Conservation (phyloP, 2,329 filamentous ascomycete species). For the Leptographium procerum region DNA sequence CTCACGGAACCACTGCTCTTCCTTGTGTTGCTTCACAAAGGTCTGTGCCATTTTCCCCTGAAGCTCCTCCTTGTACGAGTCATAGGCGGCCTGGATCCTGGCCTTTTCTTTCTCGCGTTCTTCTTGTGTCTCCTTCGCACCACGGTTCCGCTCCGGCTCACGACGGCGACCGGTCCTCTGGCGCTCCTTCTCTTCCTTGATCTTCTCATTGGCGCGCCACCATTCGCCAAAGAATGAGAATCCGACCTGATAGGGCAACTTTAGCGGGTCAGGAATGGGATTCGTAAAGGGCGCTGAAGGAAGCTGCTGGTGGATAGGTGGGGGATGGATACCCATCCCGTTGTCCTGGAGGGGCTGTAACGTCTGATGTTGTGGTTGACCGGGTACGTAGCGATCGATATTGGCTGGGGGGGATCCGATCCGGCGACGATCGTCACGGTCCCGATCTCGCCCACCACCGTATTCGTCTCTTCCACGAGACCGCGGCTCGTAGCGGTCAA, state of each 20-base stretch:
- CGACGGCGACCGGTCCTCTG: slow-evolving; percentile 57
- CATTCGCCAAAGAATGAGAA: slow-evolving; percentile 81
- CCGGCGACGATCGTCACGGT: slow-evolving; percentile 51
- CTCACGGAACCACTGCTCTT: slow-evolving; percentile 96
- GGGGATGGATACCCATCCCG: slow-evolving; percentile 58
- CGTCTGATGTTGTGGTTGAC: slow-evolving; percentile 40
- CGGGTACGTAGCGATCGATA: slow-evolving; percentile 78
- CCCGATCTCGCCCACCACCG: slow-evolving; percentile 22
- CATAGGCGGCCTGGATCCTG: slow-evolving; percentile 61
- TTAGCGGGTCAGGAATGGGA: slow-evolving; percentile 60
- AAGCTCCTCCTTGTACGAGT: slow-evolving; percentile 56
- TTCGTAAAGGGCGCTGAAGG: slow-evolving; percentile 35
- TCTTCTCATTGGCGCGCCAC: slow-evolving; percentile 73
- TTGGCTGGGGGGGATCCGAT: slow-evolving; percentile 53
- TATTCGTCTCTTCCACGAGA: slow-evolving; percentile 57
- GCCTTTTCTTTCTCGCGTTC: slow-evolving; percentile 70
- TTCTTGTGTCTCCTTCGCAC: slow-evolving; percentile 54
- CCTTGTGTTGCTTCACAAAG: slow-evolving; percentile 87
- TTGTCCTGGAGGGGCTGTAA: slow-evolving; percentile 42
- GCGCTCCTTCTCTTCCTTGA: slow-evolving; percentile 72
- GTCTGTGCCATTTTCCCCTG: slow-evolving; percentile 71
- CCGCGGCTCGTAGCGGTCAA: slow-evolving; percentile 69
- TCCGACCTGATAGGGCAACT: slow-evolving; percentile 67
- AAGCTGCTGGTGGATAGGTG: slow-evolving; percentile 35
- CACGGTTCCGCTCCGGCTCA: slow-evolving; percentile 51